Base-by-base conservation (phyloP, 768 basidiomycete genomes). In the Neoboletus brunneissimus region DNA sequence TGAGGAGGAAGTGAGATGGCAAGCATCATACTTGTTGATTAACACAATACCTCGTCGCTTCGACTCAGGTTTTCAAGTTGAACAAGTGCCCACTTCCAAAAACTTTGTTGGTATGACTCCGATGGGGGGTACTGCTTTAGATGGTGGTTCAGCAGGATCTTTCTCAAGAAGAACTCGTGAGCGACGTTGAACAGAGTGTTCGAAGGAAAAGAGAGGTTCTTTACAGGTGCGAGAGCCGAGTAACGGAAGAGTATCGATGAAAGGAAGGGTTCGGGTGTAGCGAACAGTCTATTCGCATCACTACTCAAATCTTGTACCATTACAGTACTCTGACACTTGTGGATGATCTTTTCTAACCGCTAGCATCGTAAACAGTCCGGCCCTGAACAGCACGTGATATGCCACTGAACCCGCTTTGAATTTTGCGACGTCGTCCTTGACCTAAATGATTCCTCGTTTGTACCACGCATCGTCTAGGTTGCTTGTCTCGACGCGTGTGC, bases 81-180 rank as follows among this genome's bases (percentile, higher is more conserved):
- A 22, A 68, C 64, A 20, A 91, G 79, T 1, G 75, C 76, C 81
- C 85, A 86, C 71, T 91, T 91, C 88, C 88, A 91, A 66, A 90
- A 92, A 3, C 67, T 57, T 47, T 73, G 73, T 58, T 87, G 88
- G 59, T 87, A 89, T 59, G 81, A 76, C 18, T 61, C 57, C 0
- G 89, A 86, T 0, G 89, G 88, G 5, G 88, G 81, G 62, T 85
- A 89, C 27, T 64, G 62, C 49, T 70, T 61, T 40, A 88, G 79
- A 63, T 88, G 86, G 8, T 69, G 57, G 61, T 79, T 77, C 9
- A 79, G 63, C 18, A 90, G 72, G 48, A 92, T 69, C 22, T 67
- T 63, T 27, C 76, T 64, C 53, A 90, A 65, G 22, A 91, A 66
- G 63, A 86, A 86, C 5, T 73, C 62, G 58, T 90, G 86, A 31